phyloP scores from a whole-genome alignment of 257 asterid genomes.

The Salvia splendens region DNA sequence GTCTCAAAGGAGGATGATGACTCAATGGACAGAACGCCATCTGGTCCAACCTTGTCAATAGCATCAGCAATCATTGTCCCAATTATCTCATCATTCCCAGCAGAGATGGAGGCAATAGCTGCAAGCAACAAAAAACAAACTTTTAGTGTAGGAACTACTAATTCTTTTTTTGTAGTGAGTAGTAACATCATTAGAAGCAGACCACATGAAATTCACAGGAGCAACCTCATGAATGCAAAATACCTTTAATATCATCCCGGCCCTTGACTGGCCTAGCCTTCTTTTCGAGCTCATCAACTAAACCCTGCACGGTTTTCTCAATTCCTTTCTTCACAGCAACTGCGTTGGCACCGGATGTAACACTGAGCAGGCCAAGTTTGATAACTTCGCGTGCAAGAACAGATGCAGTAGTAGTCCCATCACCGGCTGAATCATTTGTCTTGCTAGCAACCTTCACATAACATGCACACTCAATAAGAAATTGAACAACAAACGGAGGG shows the following conservation, averaged over 20 bases:
- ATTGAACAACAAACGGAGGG: not conserved
- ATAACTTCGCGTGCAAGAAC: constrained; percentile 95
- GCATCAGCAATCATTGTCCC: constrained; percentile 96
- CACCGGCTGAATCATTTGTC: constrained; percentile 98
- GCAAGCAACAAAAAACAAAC: constrained; percentile 22
- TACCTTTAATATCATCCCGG: constrained; percentile 91
- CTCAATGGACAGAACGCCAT: constrained; percentile 95
- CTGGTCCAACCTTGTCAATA: constrained; percentile 95
- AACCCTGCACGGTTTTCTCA: constrained; percentile 77
- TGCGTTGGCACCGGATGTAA: constrained; percentile 97
- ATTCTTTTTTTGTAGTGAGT: too few relatives aligned
- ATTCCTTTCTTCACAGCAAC: constrained; percentile 91
- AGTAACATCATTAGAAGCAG: not conserved
- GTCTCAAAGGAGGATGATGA: constrained; percentile 96
- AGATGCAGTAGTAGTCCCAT: constrained; percentile 94
- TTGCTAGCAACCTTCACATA: constrained; percentile 87
- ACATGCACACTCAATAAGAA: constrained; percentile 10
- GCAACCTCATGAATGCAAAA: not conserved
- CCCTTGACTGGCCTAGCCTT: constrained; percentile 94
- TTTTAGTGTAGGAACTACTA: constrained; percentile 14
- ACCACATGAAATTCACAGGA: not conserved
- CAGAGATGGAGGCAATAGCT: constrained; percentile 92
- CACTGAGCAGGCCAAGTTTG: constrained; percentile 87
- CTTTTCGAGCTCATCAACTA: constrained; percentile 80
- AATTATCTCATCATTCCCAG: constrained; percentile 85